These are phyloP conservation scores for Vaccinium darrowii DNA, from an alignment of 148 eudicot species.

Conservation along the genomic window DNA sequence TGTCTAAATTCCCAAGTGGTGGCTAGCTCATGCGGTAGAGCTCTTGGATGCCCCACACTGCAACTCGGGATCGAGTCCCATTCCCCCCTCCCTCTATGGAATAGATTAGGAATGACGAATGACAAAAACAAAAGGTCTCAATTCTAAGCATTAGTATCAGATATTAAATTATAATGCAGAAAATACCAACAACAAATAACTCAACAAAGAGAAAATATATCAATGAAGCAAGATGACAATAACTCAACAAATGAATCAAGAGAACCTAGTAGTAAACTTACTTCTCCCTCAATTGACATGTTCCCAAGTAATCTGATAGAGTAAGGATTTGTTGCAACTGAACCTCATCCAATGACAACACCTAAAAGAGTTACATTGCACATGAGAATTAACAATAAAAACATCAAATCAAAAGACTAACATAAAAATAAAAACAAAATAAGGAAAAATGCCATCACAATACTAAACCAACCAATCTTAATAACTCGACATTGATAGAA, in stretches of 20 bases:
- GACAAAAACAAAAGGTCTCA: neutral
- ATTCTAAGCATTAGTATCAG: neutral
- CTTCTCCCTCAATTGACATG: slow-evolving; percentile 76
- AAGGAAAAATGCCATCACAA: slow-evolving; percentile 16
- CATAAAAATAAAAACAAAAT: neutral
- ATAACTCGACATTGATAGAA: slow-evolving; percentile 53
- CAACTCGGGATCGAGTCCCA: no score
- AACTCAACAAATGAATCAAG: neutral
- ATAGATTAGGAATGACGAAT: no score
- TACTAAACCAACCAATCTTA: slow-evolving; percentile 52
- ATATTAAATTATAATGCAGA: neutral
- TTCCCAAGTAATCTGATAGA: slow-evolving; percentile 62
- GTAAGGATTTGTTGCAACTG: slow-evolving; percentile 66
- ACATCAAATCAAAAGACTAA: slow-evolving; percentile 11
- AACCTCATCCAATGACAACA: slow-evolving; percentile 58
- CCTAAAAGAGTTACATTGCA: slow-evolving; percentile 42
- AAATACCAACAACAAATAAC: neutral
- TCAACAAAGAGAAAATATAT: neutral
- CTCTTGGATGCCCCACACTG: no score
- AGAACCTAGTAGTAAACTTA: slow-evolving; percentile 32
- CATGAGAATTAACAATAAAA: neutral
- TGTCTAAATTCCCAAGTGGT: neutral
- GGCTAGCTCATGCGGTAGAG: no score
- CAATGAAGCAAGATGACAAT: neutral
- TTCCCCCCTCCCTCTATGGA: no score